Evolutionary conservation across 2,329 filamentous ascomycete species (phyloP).

Genomic region (Ustulina deusta): DNA sequence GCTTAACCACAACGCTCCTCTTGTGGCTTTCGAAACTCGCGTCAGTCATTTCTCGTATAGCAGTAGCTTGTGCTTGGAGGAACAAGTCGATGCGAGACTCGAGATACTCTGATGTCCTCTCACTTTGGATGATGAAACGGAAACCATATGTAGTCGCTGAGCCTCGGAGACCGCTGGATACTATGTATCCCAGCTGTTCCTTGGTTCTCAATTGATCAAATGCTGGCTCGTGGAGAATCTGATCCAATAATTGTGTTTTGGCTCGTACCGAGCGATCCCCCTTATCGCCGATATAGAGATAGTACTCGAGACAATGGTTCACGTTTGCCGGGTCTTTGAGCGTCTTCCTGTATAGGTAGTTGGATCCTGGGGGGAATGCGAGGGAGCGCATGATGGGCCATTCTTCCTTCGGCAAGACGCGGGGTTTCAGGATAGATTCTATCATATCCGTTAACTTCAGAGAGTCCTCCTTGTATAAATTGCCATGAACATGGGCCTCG

Average conservation of each 20-base stretch:
- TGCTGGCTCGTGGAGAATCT: constrained; percentile 91
- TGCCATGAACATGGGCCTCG: constrained; percentile 90
- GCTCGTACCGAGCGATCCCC: constrained; percentile 78
- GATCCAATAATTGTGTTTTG: constrained; percentile 83
- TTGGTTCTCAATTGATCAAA: constrained; percentile 97
- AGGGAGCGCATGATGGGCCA: constrained; percentile 84
- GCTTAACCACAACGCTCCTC: constrained; percentile 85
- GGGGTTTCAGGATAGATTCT: constrained; percentile 80
- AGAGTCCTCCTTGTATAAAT: constrained; percentile 93
- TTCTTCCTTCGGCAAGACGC: constrained; percentile 78
- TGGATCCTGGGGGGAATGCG: constrained; percentile 80
- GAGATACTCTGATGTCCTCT: constrained; percentile 84
- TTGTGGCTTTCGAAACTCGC: constrained; percentile 92
- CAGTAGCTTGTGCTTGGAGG: constrained; percentile 73
- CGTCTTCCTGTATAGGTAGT: constrained; percentile 84
- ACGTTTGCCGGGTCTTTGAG: constrained; percentile 90
- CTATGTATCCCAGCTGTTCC: constrained; percentile 96
- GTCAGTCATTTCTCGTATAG: constrained; percentile 80
- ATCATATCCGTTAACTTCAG: constrained; percentile 86
- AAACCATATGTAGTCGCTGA: constrained; percentile 85
- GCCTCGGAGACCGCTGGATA: constrained; percentile 82
- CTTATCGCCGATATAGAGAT: constrained; percentile 76
- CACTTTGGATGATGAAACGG: constrained; percentile 92
- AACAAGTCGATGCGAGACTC: constrained; percentile 91
- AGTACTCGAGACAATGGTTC: constrained; percentile 86